These are phyloP conservation scores for Oxytropis ochrocephala DNA, from an alignment of 306 rosid species.

Conservation along the genomic window DNA sequence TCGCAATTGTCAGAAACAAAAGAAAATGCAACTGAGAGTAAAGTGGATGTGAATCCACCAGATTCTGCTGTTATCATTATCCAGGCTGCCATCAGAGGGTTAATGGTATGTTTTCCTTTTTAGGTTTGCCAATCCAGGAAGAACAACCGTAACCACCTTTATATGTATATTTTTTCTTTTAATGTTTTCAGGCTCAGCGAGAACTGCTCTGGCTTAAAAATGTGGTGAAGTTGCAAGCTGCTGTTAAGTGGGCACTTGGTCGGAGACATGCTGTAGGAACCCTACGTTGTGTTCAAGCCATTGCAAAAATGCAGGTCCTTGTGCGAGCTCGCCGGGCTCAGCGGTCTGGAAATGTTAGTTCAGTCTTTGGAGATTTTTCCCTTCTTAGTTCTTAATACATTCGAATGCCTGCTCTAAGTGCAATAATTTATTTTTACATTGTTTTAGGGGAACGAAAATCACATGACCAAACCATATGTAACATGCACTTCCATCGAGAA, in stretches of 20 bases:
- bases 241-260: constrained; percentile 83
- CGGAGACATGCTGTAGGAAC: constrained; percentile 84
- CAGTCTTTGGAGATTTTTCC: background rate
- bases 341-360: background rate
- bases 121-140: background rate
- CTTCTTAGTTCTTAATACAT: background rate
- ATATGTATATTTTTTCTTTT: background rate
- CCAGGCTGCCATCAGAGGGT: constrained; percentile 68
- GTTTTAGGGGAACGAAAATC: constrained; percentile 44
- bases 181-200: constrained; percentile 48
- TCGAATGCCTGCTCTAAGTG: background rate
- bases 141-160: background rate
- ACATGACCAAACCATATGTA: constrained; percentile 27
- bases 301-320: constrained; percentile 71
- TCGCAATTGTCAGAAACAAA: constrained; percentile 34
- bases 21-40: constrained; percentile 27
- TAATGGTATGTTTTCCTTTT: constrained; percentile 46
- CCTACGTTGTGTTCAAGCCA: constrained; percentile 79
- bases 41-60: constrained; percentile 35
- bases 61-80: constrained; percentile 53
- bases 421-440: constrained; percentile 7
- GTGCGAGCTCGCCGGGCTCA: constrained; percentile 64
- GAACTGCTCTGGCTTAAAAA: constrained; percentile 42
- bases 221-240: constrained; percentile 82
- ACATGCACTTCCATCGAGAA: constrained; percentile 47